Conservation (phyloP, 306 rosid species). For the Dalbergia cultrata region DNA sequence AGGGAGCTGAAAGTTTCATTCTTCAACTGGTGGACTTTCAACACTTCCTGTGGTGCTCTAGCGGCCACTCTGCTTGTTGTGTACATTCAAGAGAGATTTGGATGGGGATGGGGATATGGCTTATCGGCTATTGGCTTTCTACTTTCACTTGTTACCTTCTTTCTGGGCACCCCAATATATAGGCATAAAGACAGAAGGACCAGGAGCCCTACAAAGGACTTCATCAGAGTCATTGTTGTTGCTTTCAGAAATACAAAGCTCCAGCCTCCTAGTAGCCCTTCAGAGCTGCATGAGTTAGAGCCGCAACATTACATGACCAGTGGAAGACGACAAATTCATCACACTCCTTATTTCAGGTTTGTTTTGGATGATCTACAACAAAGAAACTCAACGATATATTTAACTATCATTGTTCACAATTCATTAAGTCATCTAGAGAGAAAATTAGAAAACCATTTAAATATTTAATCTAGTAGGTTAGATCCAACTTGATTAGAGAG, state of each 20-base stretch:
- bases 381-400: too few species aligned
- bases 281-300: slow-evolving; percentile 68
- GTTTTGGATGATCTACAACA: background rate
- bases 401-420: too few species aligned
- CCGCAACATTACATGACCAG: slow-evolving; percentile 50
- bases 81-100: slow-evolving; percentile 79
- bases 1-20: slow-evolving; percentile 68
- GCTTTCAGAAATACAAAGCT: slow-evolving; percentile 67
- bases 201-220: slow-evolving; percentile 54
- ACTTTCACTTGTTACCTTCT: slow-evolving; percentile 59
- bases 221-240: slow-evolving; percentile 52
- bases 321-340: slow-evolving; percentile 62
- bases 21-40: slow-evolving; percentile 91
- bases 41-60: slow-evolving; percentile 66
- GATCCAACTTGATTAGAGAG: too few species aligned
- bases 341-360: slow-evolving; percentile 72
- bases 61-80: slow-evolving; percentile 70
- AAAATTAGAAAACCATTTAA: too few species aligned
- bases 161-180: slow-evolving; percentile 67
- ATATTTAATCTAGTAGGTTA: too few species aligned
- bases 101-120: slow-evolving; percentile 83
- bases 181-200: slow-evolving; percentile 68
- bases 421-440: too few species aligned
- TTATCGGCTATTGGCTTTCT: slow-evolving; percentile 68
- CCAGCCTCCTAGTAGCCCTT: slow-evolving; percentile 55